Conservation (phyloP, 805 yeast genomes). For the Schwanniomyces pseudopolymorphus region DNA sequence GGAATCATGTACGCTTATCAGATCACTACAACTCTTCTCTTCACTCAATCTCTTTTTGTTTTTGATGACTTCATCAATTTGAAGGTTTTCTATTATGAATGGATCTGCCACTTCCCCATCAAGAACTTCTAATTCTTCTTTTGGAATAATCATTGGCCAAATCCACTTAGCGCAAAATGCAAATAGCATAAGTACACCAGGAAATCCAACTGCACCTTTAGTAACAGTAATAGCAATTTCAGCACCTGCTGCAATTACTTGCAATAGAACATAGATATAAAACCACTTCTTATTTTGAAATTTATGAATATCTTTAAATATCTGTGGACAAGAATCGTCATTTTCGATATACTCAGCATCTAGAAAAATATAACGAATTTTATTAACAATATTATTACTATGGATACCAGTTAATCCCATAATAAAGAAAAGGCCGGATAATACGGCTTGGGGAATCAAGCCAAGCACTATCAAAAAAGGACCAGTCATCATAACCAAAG, state of each 20-base stretch:
- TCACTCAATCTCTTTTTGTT: conserved; percentile 1
- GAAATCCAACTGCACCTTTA: conserved; percentile 91
- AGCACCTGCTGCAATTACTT: conserved; percentile 66
- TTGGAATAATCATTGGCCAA: conserved; percentile 63
- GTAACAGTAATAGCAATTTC: conserved; percentile 88
- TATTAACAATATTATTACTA: conserved; percentile 60
- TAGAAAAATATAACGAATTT: conserved; percentile 60
- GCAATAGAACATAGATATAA: conserved; percentile 53
- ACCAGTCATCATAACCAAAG: conserved; percentile 83
- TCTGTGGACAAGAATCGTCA: conserved; percentile 38
- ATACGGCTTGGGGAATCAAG: conserved; percentile 85
- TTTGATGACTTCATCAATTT: conserved; percentile 13
- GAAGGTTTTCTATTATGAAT: conserved; percentile 49
- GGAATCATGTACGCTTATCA: neutral
- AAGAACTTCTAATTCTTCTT: conserved; percentile 56
- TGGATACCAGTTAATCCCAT: conserved; percentile 86
- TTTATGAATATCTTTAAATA: conserved; percentile 27
- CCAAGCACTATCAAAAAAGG: conserved; percentile 83
- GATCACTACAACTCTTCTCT: neutral
- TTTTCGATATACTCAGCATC: conserved; percentile 46
- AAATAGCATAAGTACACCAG: conserved; percentile 76
- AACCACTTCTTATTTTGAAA: conserved; percentile 46
- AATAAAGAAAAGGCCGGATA: conserved; percentile 88
- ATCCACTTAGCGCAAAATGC: conserved; percentile 57
- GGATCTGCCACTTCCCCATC: conserved; percentile 68